Conservation (phyloP, 1,284 basidiomycete genomes). For the Lignosus rhinocerotis region DNA sequence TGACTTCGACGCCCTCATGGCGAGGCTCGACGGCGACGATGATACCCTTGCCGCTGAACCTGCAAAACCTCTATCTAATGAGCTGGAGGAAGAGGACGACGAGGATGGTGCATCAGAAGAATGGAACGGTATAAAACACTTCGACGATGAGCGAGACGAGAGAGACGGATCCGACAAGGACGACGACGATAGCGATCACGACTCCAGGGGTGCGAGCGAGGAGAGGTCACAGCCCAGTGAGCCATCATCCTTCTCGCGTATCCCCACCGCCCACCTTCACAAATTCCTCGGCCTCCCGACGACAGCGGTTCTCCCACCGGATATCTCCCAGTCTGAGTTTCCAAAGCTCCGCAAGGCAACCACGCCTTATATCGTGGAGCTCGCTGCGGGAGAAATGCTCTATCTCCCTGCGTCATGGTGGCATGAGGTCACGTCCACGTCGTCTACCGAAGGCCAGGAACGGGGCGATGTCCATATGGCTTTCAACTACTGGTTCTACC, state of each 20-base stretch:
- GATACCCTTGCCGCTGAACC: constrained; percentile 3
- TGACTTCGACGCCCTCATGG: constrained; percentile 24
- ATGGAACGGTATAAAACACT: background rate
- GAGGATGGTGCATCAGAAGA: background rate
- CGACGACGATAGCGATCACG: constrained; percentile 13
- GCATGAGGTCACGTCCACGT: constrained; percentile 37
- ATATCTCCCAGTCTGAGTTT: constrained; percentile 20
- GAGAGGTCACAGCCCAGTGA: constrained; percentile 20
- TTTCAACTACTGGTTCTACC: constrained; percentile 40
- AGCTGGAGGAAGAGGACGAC: background rate
- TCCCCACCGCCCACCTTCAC: constrained; percentile 33
- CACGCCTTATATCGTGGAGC: constrained; percentile 33
- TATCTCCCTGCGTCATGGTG: constrained; percentile 38
- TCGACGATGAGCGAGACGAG: constrained; percentile 8
- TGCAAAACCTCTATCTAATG: background rate
- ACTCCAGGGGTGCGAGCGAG: background rate
- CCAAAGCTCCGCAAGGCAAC: constrained; percentile 27
- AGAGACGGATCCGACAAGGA: constrained; percentile 7
- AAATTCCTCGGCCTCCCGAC: constrained; percentile 32
- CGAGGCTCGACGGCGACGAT: constrained; percentile 18
- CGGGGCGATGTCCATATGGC: constrained; percentile 34
- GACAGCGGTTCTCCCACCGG: constrained; percentile 26
- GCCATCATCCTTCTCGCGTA: constrained; percentile 35
- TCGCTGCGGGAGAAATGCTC: constrained; percentile 35
- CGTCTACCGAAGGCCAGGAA: constrained; percentile 11